phyloP scores from a whole-genome alignment of 805 yeast genomes.

The Zygosaccharomyces rouxii region DNA sequence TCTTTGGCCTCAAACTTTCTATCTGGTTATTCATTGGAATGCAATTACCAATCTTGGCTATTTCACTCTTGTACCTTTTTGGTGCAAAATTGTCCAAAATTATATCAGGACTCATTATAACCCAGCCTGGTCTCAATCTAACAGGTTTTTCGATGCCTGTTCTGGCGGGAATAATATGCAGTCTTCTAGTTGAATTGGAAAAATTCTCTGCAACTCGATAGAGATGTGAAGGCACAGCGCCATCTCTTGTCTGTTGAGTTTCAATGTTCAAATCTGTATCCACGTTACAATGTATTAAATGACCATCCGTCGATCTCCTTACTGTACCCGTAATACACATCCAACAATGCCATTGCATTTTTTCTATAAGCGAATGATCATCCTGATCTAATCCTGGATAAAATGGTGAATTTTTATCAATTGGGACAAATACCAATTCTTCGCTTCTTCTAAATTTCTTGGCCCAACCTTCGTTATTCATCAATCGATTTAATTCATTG shows the following conservation, averaged over 20 bases:
- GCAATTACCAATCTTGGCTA: constrained; percentile 44
- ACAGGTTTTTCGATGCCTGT: constrained; percentile 63
- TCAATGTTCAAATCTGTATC: constrained; percentile 86
- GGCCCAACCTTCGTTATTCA: constrained; percentile 52
- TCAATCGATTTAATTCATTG: constrained; percentile 52
- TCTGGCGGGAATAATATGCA: constrained; percentile 77
- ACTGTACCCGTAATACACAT: constrained; percentile 97
- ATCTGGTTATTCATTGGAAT: constrained; percentile 70
- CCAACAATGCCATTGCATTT: constrained; percentile 95
- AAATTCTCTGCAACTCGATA: constrained; percentile 86
- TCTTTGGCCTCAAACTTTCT: constrained; percentile 77
- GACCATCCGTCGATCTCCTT: constrained; percentile 75
- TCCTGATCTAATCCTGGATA: constrained; percentile 55
- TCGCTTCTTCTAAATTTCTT: constrained; percentile 82
- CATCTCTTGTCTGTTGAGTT: constrained; percentile 37
- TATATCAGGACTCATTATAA: constrained; percentile 79
- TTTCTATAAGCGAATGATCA: constrained; percentile 50
- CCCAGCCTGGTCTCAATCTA: constrained; percentile 82
- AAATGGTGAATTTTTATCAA: constrained; percentile 58
- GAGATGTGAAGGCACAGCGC: constrained; percentile 67
- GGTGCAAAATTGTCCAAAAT: constrained; percentile 65
- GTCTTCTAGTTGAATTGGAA: constrained; percentile 70
- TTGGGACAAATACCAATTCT: constrained; percentile 77
- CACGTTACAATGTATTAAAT: constrained; percentile 84
- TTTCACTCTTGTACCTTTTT: constrained; percentile 41